Conservation (phyloP, 306 rosid species). For the Senna siamea region DNA sequence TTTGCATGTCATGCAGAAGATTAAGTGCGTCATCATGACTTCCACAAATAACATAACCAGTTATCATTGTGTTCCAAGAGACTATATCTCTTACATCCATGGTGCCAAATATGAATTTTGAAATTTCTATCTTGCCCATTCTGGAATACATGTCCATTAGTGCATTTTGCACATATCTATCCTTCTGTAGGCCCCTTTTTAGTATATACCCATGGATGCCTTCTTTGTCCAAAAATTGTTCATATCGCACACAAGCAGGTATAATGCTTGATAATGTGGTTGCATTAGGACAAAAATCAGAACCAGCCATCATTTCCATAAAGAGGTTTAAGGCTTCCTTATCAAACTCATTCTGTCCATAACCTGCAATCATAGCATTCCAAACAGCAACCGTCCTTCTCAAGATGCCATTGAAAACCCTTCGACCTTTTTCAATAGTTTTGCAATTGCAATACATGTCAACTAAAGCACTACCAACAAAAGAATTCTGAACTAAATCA, state of each 20-base stretch:
- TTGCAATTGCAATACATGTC: slow-evolving; percentile 89
- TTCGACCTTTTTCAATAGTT: slow-evolving; percentile 56
- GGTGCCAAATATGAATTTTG: slow-evolving; percentile 60
- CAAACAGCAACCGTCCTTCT: slow-evolving; percentile 60
- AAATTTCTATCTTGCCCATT: slow-evolving; percentile 57
- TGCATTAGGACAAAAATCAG: slow-evolving; percentile 56
- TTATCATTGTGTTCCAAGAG: slow-evolving; percentile 88
- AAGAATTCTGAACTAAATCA: slow-evolving; percentile 61
- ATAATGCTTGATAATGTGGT: slow-evolving; percentile 74
- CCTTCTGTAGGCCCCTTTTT: slow-evolving; percentile 64
- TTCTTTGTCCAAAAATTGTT: slow-evolving; percentile 53
- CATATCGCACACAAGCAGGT: slow-evolving; percentile 67
- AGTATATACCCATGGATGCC: slow-evolving; percentile 69
- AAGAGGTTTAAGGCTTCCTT: slow-evolving; percentile 66
- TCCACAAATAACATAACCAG: slow-evolving; percentile 72
- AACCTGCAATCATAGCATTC: slow-evolving; percentile 87
- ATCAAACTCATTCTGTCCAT: slow-evolving; percentile 64
- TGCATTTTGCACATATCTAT: slow-evolving; percentile 78
- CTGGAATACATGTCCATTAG: slow-evolving; percentile 86
- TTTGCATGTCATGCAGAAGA: slow-evolving; percentile 66
- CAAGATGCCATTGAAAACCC: slow-evolving; percentile 56
- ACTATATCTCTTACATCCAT: slow-evolving; percentile 66
- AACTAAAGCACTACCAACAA: slow-evolving; percentile 77
- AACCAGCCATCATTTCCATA: slow-evolving; percentile 57
- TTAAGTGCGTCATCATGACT: slow-evolving; percentile 63